Evolutionary conservation across 2,329 filamentous ascomycete species (phyloP), one percentile per base, ranked within the genome.

Genomic region (Cordyceps militaris): DNA sequence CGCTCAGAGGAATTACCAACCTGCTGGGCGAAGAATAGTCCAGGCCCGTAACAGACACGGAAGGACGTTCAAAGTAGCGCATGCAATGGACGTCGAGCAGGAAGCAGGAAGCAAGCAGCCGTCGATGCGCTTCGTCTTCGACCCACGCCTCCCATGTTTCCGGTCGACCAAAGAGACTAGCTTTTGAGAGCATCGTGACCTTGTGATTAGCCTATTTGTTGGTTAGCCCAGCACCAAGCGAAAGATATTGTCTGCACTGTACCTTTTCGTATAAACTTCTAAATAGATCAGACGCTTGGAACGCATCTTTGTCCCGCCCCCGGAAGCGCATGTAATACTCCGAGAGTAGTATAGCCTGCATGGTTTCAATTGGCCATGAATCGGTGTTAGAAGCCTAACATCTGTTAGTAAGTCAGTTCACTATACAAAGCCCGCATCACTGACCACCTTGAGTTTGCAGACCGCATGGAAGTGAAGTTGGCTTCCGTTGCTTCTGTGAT

Each of bases 31-130:
- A 65, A 34, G 66, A 65, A 48, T 71, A 68, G 60, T 77, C 69
- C 62, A 76, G 69, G 44, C 71, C 71, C 32, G 68, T 65, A 11
- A 66, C 56, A 1, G 58, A 44, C 26, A 69, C 67, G 38, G 70
- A 69, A 19, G 71, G 72, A 61, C 80, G 78, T 66, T 84, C 78
- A 54, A 79, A 74, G 63, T 81, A 84, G 61, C 78, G 71, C 61
- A 79, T 76, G 64, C 79, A 75, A 60, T 84, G 81, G 7, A 78
- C 72, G 65, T 85, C 82, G 57, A 82, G 70, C 55, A 82, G 68
- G 66, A 84, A 82, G 68, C 80, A 84, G 14, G 76, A 77, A 34
- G 78, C 73, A n/a, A 83, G 69, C 28, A 85, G 73, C 43, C 82
- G 77, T 57, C 79, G 77, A 56, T 72, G 73, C 8, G 78, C 72